A percentile compares a stretch with the other conserved stretches of the same genome.
Conservation (phyloP, 176 grass and related monocot genomes). For the Ensete ventricosum region DNA sequence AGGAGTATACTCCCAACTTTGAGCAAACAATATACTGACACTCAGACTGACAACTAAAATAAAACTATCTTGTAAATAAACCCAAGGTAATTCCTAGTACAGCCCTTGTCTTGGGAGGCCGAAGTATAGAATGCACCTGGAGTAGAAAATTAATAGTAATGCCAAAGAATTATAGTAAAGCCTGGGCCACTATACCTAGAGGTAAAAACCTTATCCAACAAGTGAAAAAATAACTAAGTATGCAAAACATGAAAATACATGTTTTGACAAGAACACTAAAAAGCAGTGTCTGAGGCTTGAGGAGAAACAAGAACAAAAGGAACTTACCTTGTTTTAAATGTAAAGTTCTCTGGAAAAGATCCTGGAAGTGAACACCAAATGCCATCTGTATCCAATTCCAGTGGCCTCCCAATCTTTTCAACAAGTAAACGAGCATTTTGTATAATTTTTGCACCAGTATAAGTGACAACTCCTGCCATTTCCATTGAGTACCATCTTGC, state of each 20-base stretch:
- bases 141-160: too few species aligned
- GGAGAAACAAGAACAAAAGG: constrained; percentile 2
- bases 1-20: too few species aligned
- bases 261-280: neutral
- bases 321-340: constrained; percentile 77
- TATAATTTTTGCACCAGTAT: constrained; percentile 97
- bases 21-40: too few species aligned
- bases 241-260: neutral
- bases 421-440: constrained; percentile 91
- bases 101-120: too few species aligned
- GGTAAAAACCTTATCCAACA: too few species aligned
- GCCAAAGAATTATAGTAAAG: too few species aligned
- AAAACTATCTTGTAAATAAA: too few species aligned
- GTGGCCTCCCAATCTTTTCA: constrained; percentile 92
- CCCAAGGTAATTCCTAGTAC: too few species aligned
- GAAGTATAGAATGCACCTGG: too few species aligned
- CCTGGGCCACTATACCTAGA: too few species aligned
- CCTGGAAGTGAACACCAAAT: constrained; percentile 98
- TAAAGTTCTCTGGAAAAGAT: constrained; percentile 95
- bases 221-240: neutral
- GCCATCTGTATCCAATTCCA: constrained; percentile 95
- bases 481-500: constrained; percentile 99
- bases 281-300: neutral
- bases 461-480: constrained; percentile 99
- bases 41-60: too few species aligned